A percentile compares a stretch with the other conserved stretches of the same genome.
These are phyloP conservation scores for Populus pruinosa DNA, from an alignment of 345 rosid species.

Conservation along the genomic window DNA sequence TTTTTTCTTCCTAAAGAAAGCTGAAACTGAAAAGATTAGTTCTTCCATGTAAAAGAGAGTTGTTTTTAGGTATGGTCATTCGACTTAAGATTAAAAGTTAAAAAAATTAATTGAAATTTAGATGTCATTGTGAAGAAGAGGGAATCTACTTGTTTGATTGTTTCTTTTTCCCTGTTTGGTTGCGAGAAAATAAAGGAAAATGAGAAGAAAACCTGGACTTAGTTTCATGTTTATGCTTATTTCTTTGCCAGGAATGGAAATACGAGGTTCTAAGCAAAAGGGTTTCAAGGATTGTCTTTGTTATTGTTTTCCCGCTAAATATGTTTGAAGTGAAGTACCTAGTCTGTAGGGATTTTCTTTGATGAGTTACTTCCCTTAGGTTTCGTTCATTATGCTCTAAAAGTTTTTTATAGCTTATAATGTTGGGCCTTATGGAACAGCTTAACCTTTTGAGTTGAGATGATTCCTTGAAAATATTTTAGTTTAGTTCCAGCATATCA, in stretches of 20 bases:
- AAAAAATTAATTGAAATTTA: background rate
- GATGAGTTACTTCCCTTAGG: background rate
- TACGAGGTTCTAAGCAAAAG: background rate
- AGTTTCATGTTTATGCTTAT: background rate
- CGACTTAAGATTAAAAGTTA: background rate
- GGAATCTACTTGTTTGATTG: background rate
- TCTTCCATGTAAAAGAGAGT: background rate
- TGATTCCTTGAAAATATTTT: too few relatives aligned
- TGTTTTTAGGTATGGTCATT: background rate
- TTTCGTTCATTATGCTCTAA: background rate
- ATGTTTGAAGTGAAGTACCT: background rate
- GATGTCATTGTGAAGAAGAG: background rate
- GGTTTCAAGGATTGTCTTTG: background rate
- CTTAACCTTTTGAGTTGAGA: too few relatives aligned
- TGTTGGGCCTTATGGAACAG: too few relatives aligned
- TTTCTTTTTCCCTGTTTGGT: background rate
- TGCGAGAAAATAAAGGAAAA: background rate
- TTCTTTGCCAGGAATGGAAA: background rate
- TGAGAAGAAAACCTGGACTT: background rate
- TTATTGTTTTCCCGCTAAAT: background rate
- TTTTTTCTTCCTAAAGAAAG: background rate
- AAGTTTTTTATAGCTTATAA: background rate
- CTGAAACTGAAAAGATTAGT: background rate
- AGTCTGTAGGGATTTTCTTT: background rate
- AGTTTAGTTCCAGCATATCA: background rate